phyloP scores from a whole-genome alignment of 106 monocot genomes.

The Dendrobium huoshanense region DNA sequence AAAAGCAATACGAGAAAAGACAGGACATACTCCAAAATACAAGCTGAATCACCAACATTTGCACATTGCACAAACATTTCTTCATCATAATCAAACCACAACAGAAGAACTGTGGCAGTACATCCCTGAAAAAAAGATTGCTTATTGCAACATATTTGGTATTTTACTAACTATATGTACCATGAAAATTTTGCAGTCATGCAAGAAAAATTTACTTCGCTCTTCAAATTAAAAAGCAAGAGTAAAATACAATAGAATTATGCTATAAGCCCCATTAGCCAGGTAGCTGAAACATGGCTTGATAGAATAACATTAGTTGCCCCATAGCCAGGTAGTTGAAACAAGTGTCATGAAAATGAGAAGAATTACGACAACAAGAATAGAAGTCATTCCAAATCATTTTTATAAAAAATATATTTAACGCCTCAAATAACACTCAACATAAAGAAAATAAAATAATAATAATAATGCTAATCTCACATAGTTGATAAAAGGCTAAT shows the following conservation, averaged over 20 bases:
- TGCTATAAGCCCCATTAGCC: not conserved
- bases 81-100: conserved; percentile 67
- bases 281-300: too few relatives aligned
- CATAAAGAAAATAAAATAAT: too few relatives aligned
- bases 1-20: not conserved
- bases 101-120: conserved; percentile 83
- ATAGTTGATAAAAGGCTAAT: not conserved
- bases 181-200: not conserved
- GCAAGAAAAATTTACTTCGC: not conserved
- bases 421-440: too few relatives aligned
- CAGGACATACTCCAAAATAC: conserved; percentile 61
- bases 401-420: too few relatives aligned
- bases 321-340: too few relatives aligned
- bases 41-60: conserved; percentile 97
- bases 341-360: too few relatives aligned
- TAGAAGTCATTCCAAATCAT: too few relatives aligned
- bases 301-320: too few relatives aligned
- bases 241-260: not conserved
- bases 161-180: not conserved
- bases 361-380: not conserved
- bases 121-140: conserved; percentile 66
- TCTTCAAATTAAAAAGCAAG: not conserved
- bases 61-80: conserved; percentile 85
- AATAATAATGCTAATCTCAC: too few relatives aligned
- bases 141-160: not conserved